Evolutionary conservation across 257 asterid genomes (phyloP), one percentile per base, ranked within the genome.

Genomic region (Fraxinus cuspidata): DNA sequence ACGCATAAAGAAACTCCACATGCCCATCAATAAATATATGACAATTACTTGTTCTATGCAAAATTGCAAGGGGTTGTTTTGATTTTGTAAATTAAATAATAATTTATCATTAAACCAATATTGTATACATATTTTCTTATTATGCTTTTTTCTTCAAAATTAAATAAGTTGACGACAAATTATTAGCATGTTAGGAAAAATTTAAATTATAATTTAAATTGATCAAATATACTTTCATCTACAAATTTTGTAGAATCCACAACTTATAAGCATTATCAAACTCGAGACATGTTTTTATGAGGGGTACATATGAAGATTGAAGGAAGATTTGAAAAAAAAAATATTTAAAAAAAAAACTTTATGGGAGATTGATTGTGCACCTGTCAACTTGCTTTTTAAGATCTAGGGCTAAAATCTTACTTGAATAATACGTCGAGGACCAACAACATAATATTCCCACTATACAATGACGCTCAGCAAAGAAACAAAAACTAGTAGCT

Each of bases 401-500:
- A 47, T 11, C 56, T 4, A 16, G 60, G 23, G 16, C 60, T 19
- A 49, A 49, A 49, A 12, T 47, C 13, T 15, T 13, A 12, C 58
- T 47, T 9, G 19, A 47, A 65, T 12, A 47, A 28, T 25, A 73
- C 13, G 34, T 53, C 65, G 42, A 73, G 66, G 60, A 49, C 60
- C 60, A 49, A 49, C 60, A 9, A 13, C 56, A 47, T 47, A 15
- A 49, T 19, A 49, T 49, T 19, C 60, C 32, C 32, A 29, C 2
- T 2, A 1, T 29, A 49, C 60, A 37, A 37, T 37, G 40, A 37
- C 40, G 40, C 40, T 10, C 40, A 7, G 1, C 6, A 63, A 66
- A 28, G 72, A 21, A 31, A 64, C 8, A 74, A 63, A 23, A 35
- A 40, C 53, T 44, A 72, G 83, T 63, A 74, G 78, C 75, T 82